These are phyloP conservation scores for Rhodotorula sp. DNA, from an alignment of 1,284 basidiomycete species.

Conservation along the genomic window DNA sequence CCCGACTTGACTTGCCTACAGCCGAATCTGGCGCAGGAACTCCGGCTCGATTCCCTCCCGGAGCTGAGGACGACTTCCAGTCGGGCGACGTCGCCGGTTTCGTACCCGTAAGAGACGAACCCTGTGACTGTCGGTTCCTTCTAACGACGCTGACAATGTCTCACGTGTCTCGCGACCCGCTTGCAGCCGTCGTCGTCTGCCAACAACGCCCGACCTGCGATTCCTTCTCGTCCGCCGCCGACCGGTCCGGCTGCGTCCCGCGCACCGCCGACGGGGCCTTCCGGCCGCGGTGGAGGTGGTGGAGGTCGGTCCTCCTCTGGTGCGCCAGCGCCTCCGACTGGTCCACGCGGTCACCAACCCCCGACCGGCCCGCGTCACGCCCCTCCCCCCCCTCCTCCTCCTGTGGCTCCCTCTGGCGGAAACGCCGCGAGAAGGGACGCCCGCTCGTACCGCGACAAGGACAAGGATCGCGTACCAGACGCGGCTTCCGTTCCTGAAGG, in stretches of 20 bases:
- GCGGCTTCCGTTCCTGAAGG: constrained; percentile 65
- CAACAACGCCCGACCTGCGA: neutral
- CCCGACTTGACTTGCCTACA: neutral
- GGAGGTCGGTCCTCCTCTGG: neutral
- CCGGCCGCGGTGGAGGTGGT: neutral
- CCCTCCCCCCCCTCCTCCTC: no score
- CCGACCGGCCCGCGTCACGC: constrained; percentile 60
- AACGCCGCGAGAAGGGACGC: constrained; percentile 42
- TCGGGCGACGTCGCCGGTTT: constrained; percentile 30
- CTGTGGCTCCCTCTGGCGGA: no score
- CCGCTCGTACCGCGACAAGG: constrained; percentile 70
- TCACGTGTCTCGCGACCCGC: neutral
- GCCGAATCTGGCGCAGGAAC: neutral
- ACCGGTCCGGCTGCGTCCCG: neutral
- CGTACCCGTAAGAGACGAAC: neutral
- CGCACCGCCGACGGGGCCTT: neutral
- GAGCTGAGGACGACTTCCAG: constrained; percentile 12
- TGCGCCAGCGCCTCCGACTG: constrained; percentile 68
- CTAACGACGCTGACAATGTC: no score
- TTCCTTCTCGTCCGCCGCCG: neutral
- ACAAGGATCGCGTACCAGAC: constrained; percentile 64
- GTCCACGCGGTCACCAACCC: neutral
- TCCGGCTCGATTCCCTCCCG: neutral
- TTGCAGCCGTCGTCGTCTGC: constrained; percentile 12
- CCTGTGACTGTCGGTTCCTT: neutral